Percentiles rank a stretch among this genome's conserved stretches.
These are phyloP conservation scores for Yamadazyma blattariae DNA, from an alignment of 1,139 yeast genomes.

Conservation along the genomic window DNA sequence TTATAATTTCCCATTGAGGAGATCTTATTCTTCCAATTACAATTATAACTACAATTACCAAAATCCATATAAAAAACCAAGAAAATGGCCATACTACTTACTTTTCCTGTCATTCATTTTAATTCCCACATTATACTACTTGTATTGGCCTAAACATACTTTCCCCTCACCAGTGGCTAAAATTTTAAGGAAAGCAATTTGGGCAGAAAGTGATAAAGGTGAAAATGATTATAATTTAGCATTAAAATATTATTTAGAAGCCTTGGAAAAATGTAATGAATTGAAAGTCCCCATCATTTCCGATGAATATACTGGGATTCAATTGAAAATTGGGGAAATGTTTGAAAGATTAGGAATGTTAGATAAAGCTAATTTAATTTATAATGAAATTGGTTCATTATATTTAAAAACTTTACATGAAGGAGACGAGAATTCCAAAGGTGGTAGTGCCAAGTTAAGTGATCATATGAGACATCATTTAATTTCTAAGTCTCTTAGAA, in stretches of 20 bases:
- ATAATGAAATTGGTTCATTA: conserved; percentile 63
- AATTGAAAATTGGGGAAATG: conserved; percentile 84
- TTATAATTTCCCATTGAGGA: too few species aligned
- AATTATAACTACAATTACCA: background rate
- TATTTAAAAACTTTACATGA: conserved; percentile 58
- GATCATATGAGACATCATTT: conserved; percentile 32
- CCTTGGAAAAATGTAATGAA: conserved; percentile 42
- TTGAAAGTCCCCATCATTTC: conserved; percentile 47
- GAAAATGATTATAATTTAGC: conserved; percentile 66
- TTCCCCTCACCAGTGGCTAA: conserved; percentile 61
- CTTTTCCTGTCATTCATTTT: too few species aligned
- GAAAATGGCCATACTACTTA: conserved; percentile 6
- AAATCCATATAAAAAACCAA: background rate
- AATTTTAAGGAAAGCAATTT: conserved; percentile 66
- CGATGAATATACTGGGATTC: conserved; percentile 68
- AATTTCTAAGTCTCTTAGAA: conserved; percentile 69
- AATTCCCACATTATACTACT: conserved; percentile 48
- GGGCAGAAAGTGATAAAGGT: conserved; percentile 80
- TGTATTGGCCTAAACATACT: conserved; percentile 61
- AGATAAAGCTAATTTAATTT: conserved; percentile 62
- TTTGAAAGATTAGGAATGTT: conserved; percentile 61
- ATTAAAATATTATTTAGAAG: conserved; percentile 61
- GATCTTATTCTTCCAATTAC: too few species aligned
- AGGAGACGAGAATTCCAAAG: too few species aligned
- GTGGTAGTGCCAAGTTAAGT: conserved; percentile 7